Evolutionary conservation across 192 early-diverging fungal genomes (phyloP), one percentile per base, ranked within the genome.

Genomic region (Endogone sp.): DNA sequence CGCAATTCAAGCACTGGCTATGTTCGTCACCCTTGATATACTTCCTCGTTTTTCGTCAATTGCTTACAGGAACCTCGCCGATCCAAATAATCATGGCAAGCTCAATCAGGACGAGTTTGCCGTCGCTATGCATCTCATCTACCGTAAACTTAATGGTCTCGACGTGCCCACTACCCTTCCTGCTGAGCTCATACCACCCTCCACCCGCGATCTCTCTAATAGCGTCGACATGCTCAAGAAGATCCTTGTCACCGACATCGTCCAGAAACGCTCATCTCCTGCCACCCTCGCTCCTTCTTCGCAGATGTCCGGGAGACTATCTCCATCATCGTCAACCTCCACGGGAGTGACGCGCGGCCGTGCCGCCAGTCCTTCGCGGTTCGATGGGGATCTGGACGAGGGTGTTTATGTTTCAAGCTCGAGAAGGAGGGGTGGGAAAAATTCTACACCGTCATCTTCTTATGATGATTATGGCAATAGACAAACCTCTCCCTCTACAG

Each of bases 101-200:
- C 87, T 99, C 62, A 95, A 97, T 69, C 71, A 88, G 21, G 93
- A 97, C 79, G 97, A 97, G 76, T 99, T 99, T 73, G 90, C 94
- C 37, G 93, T 97, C 10, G 95, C 95, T 24, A 99, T 99, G 97
- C 94, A 97, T 77, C 77, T 99, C 21, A 91, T 97, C 44, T 93
- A 97, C 83, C 79, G 90, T 28, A 94, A 93, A 66, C 79, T 96
- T 21, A 90, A 91, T 60, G 94, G 94, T 4, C 79, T 85, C 24
- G 91, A 91, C 65, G 76, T 99, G 20, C 97, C 97, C 16, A 78
- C 79, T 9, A 81, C 73, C 3, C 71, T 99, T 32, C 95, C 97
- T 4, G 77, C 87, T 9, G 93, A 96, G 55, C 81, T 99, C 30
- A 79, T 96, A 27, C 97, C 97, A 16, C 90, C 93, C 16, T 92